Base-by-base conservation (phyloP, 2,329 filamentous ascomycete genomes). In the Alternaria dauci region DNA sequence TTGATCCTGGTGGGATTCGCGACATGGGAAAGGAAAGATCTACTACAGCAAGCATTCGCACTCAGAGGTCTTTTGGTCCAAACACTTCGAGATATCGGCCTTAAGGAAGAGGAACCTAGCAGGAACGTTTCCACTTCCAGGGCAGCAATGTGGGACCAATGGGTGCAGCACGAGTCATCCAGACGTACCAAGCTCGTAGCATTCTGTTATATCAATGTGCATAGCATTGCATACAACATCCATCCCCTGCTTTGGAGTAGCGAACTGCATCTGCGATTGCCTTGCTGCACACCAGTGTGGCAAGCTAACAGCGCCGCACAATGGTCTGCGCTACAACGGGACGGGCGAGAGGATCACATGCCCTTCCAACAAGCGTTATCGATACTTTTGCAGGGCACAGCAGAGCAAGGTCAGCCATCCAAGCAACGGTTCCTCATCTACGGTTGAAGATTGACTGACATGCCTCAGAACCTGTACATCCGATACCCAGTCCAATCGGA, bases 121-220 rank as follows among this genome's bases (percentile, higher is more conserved):
- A 59, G 50, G 5, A 55, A 44, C 12, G 52, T 58, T 2, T 67
- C 68, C 11, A 55, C 65, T 5, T 71, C 69, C 7, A 65, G 59
- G 36, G 68, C 72, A 32, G 66, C 66, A 2, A 65, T 69, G 58
- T 76, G 73, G 72, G 69, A 74, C 39, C 61, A 70, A 28, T 77
- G 73, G 75, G 65, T 72, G 4, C 68, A 70, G 32, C 51, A 57
- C 18, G 74, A 78, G 55, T 72, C 70, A 8, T 61, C 69, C 2
- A 61, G 75, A 28, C 71, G 75, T 8, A 75, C 72, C 1, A 76
- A 76, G 43, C 59, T 77, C 2, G 70, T 75, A 12, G 69, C 70
- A 3, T 75, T 76, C 26, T 74, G 69, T 44, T 76, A 76, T 34
- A 69, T 77, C 32, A 76, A 74, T 38, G 67, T 77, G 5, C 75